These are phyloP conservation scores for Termitomyces titanicus DNA, from an alignment of 768 basidiomycete species.

Conservation along the genomic window DNA sequence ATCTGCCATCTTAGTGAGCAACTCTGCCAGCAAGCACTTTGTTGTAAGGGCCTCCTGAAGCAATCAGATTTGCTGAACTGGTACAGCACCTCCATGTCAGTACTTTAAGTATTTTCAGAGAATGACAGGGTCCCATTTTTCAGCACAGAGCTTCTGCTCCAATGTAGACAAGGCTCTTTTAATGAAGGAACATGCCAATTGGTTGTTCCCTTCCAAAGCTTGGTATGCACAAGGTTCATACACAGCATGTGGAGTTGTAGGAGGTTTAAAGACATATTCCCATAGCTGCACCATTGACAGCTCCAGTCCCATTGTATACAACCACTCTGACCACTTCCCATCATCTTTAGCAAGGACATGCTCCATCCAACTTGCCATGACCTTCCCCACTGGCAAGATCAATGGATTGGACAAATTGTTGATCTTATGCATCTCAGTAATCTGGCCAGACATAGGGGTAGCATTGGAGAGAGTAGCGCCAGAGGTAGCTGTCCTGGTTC, in stretches of 20 bases:
- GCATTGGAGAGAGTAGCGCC: no score
- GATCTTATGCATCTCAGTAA: neutral
- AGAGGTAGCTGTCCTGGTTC: neutral
- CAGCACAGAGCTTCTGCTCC: no score
- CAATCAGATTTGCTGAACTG: neutral
- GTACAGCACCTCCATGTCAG: neutral
- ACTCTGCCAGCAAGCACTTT: neutral
- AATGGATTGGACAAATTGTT: neutral
- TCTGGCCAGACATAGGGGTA: neutral
- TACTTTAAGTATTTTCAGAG: no score
- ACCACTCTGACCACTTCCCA: neutral
- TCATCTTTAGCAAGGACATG: neutral
- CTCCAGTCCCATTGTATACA: neutral
- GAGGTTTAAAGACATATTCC: no score
- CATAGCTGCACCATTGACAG: neutral
- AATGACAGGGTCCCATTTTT: no score
- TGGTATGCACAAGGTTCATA: no score
- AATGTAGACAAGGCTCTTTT: no score
- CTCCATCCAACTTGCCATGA: neutral
- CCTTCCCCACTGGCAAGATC: neutral
- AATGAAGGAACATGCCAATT: no score
- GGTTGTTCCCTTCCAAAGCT: no score
- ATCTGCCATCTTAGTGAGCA: neutral
- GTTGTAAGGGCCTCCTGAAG: neutral
- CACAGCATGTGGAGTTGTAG: no score